Evolutionary conservation across 306 rosid species (phyloP).

Genomic region (Quercus rubra): DNA sequence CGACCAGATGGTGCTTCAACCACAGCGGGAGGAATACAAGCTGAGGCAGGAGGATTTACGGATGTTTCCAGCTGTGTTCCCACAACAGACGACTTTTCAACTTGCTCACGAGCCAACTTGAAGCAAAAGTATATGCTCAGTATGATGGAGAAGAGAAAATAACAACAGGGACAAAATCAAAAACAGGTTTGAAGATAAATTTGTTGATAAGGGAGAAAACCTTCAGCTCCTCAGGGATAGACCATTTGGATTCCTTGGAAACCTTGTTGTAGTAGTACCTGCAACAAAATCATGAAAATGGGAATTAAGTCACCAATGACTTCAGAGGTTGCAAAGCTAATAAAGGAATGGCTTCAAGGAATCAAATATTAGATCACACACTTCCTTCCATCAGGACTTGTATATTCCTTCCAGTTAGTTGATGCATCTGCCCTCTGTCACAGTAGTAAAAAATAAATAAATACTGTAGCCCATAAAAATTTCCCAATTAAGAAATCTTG

Average conservation of each 20-base stretch:
- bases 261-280: slow-evolving; percentile 87
- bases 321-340: slow-evolving; percentile 12
- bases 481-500: not conserved
- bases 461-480: slow-evolving; percentile 28
- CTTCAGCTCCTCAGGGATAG: slow-evolving; percentile 83
- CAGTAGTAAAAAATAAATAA: slow-evolving; percentile 35
- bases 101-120: slow-evolving; percentile 85
- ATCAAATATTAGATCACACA: slow-evolving; percentile 33
- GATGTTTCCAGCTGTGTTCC: slow-evolving; percentile 37
- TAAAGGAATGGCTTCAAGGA: slow-evolving; percentile 1
- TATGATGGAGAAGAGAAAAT: not conserved
- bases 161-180: not conserved
- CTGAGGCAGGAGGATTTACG: slow-evolving; percentile 34
- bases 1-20: slow-evolving; percentile 42
- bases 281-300: slow-evolving; percentile 28
- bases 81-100: slow-evolving; percentile 46
- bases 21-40: slow-evolving; percentile 41
- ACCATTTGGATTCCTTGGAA: slow-evolving; percentile 89
- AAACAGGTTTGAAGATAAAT: slow-evolving; percentile 2
- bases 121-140: slow-evolving; percentile 24
- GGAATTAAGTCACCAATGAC: slow-evolving; percentile 16
- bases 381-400: slow-evolving; percentile 92
- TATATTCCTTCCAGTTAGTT: slow-evolving; percentile 90
- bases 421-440: slow-evolving; percentile 90
- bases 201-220: slow-evolving; percentile 36